Conservation (phyloP, 768 basidiomycete species). For the Exidia glandulosa region DNA sequence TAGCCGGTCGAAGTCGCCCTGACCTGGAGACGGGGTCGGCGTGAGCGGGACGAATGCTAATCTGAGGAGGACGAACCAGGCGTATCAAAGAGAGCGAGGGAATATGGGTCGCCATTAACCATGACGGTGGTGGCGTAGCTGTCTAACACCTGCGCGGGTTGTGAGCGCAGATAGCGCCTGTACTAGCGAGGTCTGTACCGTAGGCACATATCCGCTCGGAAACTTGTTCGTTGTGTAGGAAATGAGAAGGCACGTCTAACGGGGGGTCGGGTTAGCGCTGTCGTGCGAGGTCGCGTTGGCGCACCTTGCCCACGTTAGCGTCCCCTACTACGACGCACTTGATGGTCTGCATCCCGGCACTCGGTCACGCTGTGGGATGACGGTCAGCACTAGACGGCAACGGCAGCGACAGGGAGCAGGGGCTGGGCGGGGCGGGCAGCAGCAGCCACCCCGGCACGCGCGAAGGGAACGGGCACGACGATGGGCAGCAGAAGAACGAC, state of each 20-base stretch:
- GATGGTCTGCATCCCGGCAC: constrained; percentile 74
- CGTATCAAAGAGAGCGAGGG: constrained; percentile 95
- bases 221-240: constrained; percentile 98
- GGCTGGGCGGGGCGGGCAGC: too few relatives aligned
- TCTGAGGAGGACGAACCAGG: constrained; percentile 68
- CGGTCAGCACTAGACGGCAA: too few relatives aligned
- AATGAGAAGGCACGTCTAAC: constrained; percentile 87
- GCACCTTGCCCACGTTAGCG: constrained; percentile 95
- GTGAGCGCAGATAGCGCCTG: constrained; percentile 10
- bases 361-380: background rate
- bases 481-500: too few relatives aligned
- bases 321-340: constrained; percentile 97
- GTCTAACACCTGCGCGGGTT: constrained; percentile 65
- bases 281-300: constrained; percentile 14
- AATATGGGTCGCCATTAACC: constrained; percentile 99
- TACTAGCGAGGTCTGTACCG: constrained; percentile 40
- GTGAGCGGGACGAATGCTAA: background rate
- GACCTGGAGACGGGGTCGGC: constrained; percentile 41
- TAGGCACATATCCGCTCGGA: constrained; percentile 97
- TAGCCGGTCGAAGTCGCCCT: constrained; percentile 99
- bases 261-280: background rate
- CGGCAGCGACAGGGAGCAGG: too few relatives aligned
- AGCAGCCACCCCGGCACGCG: background rate
- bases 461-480: too few relatives aligned
- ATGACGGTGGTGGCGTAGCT: constrained; percentile 99